Evolutionary conservation across 2,329 filamentous ascomycete genomes (phyloP), one percentile per base, ranked within the genome.

Genomic region (Claviceps digitariae): DNA sequence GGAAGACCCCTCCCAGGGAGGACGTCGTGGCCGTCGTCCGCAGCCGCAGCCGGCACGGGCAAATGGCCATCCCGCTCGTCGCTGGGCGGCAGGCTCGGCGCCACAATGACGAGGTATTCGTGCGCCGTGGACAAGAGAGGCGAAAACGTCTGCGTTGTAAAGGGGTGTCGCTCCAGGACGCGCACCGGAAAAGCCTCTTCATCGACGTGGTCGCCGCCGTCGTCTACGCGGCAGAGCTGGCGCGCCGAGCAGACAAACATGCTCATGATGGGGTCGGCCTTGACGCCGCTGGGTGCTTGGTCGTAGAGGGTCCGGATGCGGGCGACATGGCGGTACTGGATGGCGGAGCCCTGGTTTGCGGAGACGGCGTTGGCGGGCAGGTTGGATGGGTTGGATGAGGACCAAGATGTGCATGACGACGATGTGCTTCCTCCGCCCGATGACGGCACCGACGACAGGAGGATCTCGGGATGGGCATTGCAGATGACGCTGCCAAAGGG

Each of bases 111-210:
- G 27, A 98, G 78, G 66, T 91, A 96, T 23, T 74, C 70, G 12
- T 74, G 73, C 5, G 65, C 62, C 12, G 67, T 60, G n/a, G 71
- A 69, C 12, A 69, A 79, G 50, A 96, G 72, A 0, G 93, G 93
- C 45, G 87, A 78, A 68, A 98, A 97, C 0, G 90, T 95, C 72
- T 98, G 93, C 1, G 87, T 87, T 1, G 93, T 97, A 69, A 83
- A 97, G 0, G 93, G 91, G 68, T 98, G 93, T 41, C 93, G 78
- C 68, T 98, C 93, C 31, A 97, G 79, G 54, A 95, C 79, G 21
- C 71, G 69, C 52, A 96, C 64, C 23, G 60, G 73, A 64, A 95
- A 87, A 21, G 51, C 47, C 40, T 54, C 56, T 47, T 57, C 46
- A 52, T 50, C 41, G 54, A n/a, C 56, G 50, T 57, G 46, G 1